Base-by-base conservation (phyloP, 169 alveolate genomes). In the Toxoplasma gondii region DNA sequence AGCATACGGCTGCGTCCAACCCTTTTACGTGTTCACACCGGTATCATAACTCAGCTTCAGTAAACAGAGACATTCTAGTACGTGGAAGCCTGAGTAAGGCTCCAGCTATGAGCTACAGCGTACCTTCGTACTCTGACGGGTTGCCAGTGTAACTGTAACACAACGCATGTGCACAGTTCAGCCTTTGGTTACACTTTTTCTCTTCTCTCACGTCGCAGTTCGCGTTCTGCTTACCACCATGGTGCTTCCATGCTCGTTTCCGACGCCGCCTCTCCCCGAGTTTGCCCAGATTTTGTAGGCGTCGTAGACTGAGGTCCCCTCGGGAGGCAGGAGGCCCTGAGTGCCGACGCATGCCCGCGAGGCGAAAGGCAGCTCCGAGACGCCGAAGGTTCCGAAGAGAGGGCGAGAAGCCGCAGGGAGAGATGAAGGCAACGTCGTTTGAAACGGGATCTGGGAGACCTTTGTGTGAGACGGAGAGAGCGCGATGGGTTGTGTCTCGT, bases 291-390 rank as follows among this genome's bases (percentile, higher is more conserved):
- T 81, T 29, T 88, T 58, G 88, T 92, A 92, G 41, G 92, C 95
- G 58, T 92, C 95, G 64, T 54, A 92, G 92, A 92, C 92, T 27
- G 95, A 92, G 36, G 69, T 82, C n/a, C 90, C 90, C 19, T 82
- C 90, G 29, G 90, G 69, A 9, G 90, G 90, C 19, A 17, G 27
- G 2, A 82, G 67, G 54, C 90, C 90, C 67, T 82, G 69, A 9
- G 90, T 43, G 16, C 67, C 90, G 5, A 39, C 64, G 90, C 90
- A 82, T 5, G 27, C 43, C 17, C 90, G 54, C 19, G 90, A 82
- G 41, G 27, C 36, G 90, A 43, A 24, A 2, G 64, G 90, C 90
- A 82, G 67, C 90, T 82, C 90, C 19, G 69, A 4, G 90, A 44
- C 67, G 69, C 90, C 90, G 29, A 82, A 82, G 31, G 90, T 39